These are phyloP conservation scores for Dendrobium nobile DNA, from an alignment of 106 monocot species.

Conservation along the genomic window DNA sequence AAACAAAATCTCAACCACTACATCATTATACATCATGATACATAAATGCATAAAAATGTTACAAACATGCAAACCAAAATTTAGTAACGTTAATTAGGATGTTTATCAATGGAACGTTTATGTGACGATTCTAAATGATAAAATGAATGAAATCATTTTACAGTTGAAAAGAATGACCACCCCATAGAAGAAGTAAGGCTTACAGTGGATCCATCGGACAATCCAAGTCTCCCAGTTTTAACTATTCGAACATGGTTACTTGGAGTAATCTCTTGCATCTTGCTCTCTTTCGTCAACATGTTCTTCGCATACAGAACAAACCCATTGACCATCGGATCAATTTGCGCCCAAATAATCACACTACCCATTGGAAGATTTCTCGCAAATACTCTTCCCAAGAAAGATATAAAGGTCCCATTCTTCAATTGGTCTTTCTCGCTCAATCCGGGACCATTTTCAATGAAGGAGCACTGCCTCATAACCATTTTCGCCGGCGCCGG, in stretches of 20 bases:
- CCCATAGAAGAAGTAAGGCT: slow-evolving; percentile 54
- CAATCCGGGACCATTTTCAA: slow-evolving; percentile 71
- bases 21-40: no score
- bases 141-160: neutral
- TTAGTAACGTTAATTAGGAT: no score
- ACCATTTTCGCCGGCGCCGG: slow-evolving; percentile 80
- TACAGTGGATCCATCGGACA: slow-evolving; percentile 37
- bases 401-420: slow-evolving; percentile 23
- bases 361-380: slow-evolving; percentile 63
- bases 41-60: no score
- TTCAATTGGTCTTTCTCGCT: slow-evolving; percentile 46
- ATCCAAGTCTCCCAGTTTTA: slow-evolving; percentile 34
- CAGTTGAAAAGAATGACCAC: slow-evolving; percentile 31
- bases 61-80: no score
- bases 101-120: no score
- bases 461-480: slow-evolving; percentile 81
- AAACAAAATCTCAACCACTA: no score
- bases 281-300: slow-evolving; percentile 51
- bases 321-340: slow-evolving; percentile 52
- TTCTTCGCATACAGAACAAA: slow-evolving; percentile 76
- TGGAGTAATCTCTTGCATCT: slow-evolving; percentile 28
- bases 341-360: slow-evolving; percentile 63
- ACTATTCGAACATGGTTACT: slow-evolving; percentile 53
- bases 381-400: slow-evolving; percentile 31
- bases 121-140: no score